These are phyloP conservation scores for Primulina huaijiensis DNA, from an alignment of 257 asterid species.

Conservation along the genomic window DNA sequence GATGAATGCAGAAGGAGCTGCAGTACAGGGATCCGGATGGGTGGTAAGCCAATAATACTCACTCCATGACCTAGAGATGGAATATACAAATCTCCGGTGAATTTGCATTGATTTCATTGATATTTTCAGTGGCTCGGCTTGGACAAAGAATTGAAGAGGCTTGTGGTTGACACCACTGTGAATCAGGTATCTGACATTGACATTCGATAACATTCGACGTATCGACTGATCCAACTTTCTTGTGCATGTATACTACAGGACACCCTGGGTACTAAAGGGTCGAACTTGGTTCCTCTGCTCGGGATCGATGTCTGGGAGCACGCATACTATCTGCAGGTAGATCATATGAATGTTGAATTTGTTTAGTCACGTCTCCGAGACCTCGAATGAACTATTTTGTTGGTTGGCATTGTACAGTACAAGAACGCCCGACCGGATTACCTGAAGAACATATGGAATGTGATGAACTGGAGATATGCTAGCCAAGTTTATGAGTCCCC, in stretches of 20 bases:
- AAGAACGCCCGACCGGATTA: constrained; percentile 60
- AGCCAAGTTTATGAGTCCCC: constrained; percentile 45
- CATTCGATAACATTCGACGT: no score
- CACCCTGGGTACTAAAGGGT: constrained; percentile 46
- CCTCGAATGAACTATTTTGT: neutral
- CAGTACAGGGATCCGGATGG: constrained; percentile 92
- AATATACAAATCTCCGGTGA: neutral
- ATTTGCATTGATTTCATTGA: constrained; percentile 9
- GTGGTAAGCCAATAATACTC: constrained; percentile 44
- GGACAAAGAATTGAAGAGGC: constrained; percentile 71
- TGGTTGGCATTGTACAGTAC: constrained; percentile 55
- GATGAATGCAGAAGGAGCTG: constrained; percentile 91
- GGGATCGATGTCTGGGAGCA: constrained; percentile 60
- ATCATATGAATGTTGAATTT: neutral
- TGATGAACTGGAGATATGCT: constrained; percentile 66
- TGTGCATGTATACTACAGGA: constrained; percentile 27
- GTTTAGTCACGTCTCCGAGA: no score
- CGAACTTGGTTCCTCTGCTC: constrained; percentile 43
- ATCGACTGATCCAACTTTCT: no score
- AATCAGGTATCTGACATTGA: constrained; percentile 49
- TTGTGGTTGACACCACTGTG: constrained; percentile 69
- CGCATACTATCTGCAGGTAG: constrained; percentile 54
- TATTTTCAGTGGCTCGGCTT: constrained; percentile 68
- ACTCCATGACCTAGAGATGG: neutral
- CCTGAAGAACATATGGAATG: constrained; percentile 61